A percentile compares a stretch with the other conserved stretches of the same genome.
Evolutionary conservation across 257 asterid species (phyloP).

Genomic region (Avicennia marina): DNA sequence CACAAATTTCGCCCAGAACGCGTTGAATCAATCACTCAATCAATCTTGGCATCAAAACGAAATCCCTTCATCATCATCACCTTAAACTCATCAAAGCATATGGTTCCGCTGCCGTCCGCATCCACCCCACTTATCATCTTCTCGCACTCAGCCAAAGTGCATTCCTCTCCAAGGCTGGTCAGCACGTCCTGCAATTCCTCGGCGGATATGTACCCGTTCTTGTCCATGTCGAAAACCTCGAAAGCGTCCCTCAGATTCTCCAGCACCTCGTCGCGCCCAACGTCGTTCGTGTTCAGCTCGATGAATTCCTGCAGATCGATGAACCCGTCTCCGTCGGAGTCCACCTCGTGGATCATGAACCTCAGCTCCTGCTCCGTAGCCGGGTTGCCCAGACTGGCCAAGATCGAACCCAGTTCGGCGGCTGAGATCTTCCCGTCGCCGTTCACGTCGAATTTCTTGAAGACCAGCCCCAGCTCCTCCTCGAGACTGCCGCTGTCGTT

Average conservation of each 20-base stretch:
- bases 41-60: slow-evolving; percentile 24
- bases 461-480: slow-evolving; percentile 71
- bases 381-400: slow-evolving; percentile 67
- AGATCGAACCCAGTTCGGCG: slow-evolving; percentile 59
- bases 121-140: slow-evolving; percentile 84
- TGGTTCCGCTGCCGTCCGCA: slow-evolving; percentile 67
- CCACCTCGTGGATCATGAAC: slow-evolving; percentile 70
- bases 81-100: slow-evolving; percentile 81
- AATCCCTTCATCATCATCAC: slow-evolving; percentile 79
- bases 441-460: slow-evolving; percentile 76
- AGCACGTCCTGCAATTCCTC: slow-evolving; percentile 74
- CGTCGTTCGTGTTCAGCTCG: slow-evolving; percentile 61
- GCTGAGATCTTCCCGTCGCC: slow-evolving; percentile 79
- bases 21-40: too few species aligned
- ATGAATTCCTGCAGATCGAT: slow-evolving; percentile 71
- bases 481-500: slow-evolving; percentile 44
- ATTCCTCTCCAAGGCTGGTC: slow-evolving; percentile 68
- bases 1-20: too few species aligned
- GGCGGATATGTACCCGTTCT: slow-evolving; percentile 58
- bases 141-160: slow-evolving; percentile 65
- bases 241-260: slow-evolving; percentile 66
- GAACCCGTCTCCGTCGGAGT: slow-evolving; percentile 81
- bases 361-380: slow-evolving; percentile 50
- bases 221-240: slow-evolving; percentile 67
- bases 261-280: slow-evolving; percentile 54